phyloP scores from a whole-genome alignment of 2,329 filamentous ascomycete genomes.

The Whalleya microplaca region DNA sequence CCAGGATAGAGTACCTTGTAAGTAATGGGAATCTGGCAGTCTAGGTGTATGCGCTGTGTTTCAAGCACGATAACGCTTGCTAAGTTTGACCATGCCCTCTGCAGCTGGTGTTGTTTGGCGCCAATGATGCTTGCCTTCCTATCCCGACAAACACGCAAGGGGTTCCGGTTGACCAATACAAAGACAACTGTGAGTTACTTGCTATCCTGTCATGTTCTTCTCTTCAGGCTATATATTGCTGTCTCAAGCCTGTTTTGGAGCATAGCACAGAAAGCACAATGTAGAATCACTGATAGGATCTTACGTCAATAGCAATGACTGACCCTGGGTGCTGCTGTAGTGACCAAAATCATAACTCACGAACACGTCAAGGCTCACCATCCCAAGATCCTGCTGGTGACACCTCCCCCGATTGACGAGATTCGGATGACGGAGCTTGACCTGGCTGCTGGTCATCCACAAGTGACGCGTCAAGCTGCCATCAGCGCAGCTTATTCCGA shows the following conservation, averaged over 20 bases:
- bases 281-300: neutral
- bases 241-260: neutral
- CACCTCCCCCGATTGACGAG: conserved; percentile 83
- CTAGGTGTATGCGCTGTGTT: neutral
- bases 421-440: conserved; percentile 61
- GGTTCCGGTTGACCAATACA: conserved; percentile 76
- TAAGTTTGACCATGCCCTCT: conserved; percentile 10
- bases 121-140: conserved; percentile 82
- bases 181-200: conserved; percentile 55
- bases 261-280: neutral
- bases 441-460: conserved; percentile 48
- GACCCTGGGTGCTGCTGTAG: conserved; percentile 51
- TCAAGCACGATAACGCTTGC: conserved; percentile 11
- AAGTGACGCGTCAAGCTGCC: conserved; percentile 49
- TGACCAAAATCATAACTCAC: conserved; percentile 73
- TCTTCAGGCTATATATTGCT: neutral
- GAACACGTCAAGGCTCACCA: conserved; percentile 69
- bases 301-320: neutral
- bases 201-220: neutral
- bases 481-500: conserved; percentile 61
- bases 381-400: conserved; percentile 75
- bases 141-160: conserved; percentile 69
- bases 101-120: conserved; percentile 80
- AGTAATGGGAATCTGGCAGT: conserved; percentile 27
- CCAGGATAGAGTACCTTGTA: conserved; percentile 70